Base-by-base conservation (phyloP, 805 yeast genomes). In the Wickerhamomyces xylosicus region DNA sequence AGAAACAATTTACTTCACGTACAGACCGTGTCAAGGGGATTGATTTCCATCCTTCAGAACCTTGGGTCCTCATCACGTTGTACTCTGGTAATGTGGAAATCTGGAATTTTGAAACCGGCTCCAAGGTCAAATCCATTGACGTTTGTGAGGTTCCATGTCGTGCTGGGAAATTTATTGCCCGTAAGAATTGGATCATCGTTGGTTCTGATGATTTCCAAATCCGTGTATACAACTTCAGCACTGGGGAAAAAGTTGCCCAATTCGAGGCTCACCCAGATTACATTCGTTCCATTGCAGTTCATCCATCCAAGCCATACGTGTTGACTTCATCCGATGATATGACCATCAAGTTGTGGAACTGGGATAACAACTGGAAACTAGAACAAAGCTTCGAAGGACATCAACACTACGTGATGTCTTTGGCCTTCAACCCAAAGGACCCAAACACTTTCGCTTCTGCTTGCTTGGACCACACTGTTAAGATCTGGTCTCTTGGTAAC, bases 211-310 rank as follows among this genome's bases (percentile, higher is more conserved):
- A 92, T 63, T 90, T 85, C 72, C 90, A 84, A 57, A 67, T 92
- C 42, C 78, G 98, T 55, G 94, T 92, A 22, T 92, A 77, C 70
- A 92, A 92, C 63, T 87, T 85, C 68, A 86, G 86, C 63, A 92
- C 98, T 16, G 89, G 95, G 41, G 98, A 92, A 63, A 87, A 86
- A 59, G 75, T 92, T 46, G 73, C 85, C 31, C 97, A 89, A 63
- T 92, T 90, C 56, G 98, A 92, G 66, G 97, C 97, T 9, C 98
- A 92, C 58, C 95, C 96, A 8, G 98, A 92, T 62, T 92, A 92
- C 62, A 84, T 92, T 55, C 79, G 98, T 59, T 77, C 85, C 41
- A 75, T 92, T 47, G 92, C 95, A 10, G 95, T 90, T 33, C 98
- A 92, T 63, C 97, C 97, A 33, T 71, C 90, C 15, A 85, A 84